phyloP scores from a whole-genome alignment of 345 rosid genomes.

The Gossypium bickii region DNA sequence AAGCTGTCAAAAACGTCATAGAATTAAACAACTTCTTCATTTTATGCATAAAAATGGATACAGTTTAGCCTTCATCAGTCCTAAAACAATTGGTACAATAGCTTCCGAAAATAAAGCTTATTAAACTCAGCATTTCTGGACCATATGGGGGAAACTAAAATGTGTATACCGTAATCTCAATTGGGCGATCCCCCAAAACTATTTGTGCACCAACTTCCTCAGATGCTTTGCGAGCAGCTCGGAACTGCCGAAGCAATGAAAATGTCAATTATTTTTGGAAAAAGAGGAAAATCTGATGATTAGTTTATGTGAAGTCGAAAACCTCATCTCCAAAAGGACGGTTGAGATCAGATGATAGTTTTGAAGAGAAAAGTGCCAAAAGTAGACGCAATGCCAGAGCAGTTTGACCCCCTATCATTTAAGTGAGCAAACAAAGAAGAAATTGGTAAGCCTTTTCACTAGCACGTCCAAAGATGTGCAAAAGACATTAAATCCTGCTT shows the following conservation, averaged over 20 bases:
- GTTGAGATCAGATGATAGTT: constrained; percentile 62
- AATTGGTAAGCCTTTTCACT: constrained; percentile 7
- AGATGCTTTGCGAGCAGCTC: constrained; percentile 71
- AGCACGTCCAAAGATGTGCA: background rate
- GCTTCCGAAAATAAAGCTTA: too few relatives aligned
- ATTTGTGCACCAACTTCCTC: constrained; percentile 90
- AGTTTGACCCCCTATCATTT: constrained; percentile 66
- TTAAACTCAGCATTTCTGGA: background rate
- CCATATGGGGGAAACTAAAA: background rate
- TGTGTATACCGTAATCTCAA: constrained; percentile 65
- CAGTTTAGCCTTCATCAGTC: background rate
- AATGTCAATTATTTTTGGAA: background rate
- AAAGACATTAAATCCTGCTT: constrained; percentile 15
- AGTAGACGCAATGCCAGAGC: constrained; percentile 83
- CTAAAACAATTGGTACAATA: background rate
- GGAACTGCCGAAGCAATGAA: constrained; percentile 47
- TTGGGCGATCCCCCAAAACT: constrained; percentile 83
- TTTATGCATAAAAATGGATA: background rate
- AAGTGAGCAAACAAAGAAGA: constrained; percentile 2
- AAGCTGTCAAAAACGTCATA: constrained; percentile 35
- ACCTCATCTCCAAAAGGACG: constrained; percentile 92
- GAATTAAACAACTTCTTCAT: background rate
- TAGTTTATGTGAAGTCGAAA: constrained; percentile 3
- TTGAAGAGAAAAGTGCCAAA: constrained; percentile 75
- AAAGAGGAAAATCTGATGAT: background rate